These are phyloP conservation scores for Didymella arachidicola DNA, from an alignment of 2,329 filamentous ascomycete species.

Conservation along the genomic window DNA sequence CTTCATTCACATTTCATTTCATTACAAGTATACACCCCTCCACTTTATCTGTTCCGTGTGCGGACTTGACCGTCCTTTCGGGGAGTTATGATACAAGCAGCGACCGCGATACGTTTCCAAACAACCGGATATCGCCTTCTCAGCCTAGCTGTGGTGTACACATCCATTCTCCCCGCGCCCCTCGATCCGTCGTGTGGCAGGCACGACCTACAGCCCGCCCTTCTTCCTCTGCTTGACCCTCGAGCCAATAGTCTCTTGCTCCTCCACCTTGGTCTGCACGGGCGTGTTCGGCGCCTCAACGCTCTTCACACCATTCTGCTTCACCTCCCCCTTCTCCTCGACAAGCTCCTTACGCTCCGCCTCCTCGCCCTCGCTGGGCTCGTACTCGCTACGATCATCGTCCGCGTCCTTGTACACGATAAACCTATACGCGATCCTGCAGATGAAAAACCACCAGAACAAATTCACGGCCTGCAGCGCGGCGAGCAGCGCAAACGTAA, in stretches of 20 bases:
- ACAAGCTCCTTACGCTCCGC: conserved; percentile 35
- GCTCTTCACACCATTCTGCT: conserved; percentile 2
- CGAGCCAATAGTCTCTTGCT: conserved; percentile 24
- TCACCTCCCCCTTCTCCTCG: conserved; percentile 1
- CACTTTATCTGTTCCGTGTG: too few relatives aligned
- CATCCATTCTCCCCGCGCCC: not conserved
- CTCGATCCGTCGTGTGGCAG: not conserved
- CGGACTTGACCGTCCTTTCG: too few relatives aligned
- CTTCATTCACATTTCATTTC: too few relatives aligned
- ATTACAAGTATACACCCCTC: too few relatives aligned
- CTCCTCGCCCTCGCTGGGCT: conserved; percentile 58
- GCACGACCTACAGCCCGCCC: not conserved
- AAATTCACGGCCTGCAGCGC: conserved; percentile 77
- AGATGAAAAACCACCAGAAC: conserved; percentile 82
- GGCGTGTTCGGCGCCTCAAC: conserved; percentile 13
- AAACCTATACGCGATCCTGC: conserved; percentile 77
- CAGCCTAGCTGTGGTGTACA: not conserved
- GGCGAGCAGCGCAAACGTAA: conserved; percentile 70
- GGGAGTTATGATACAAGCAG: too few relatives aligned
- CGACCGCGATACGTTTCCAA: not conserved
- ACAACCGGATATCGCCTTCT: not conserved
- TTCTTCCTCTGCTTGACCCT: conserved; percentile 28
- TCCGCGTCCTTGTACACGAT: conserved; percentile 67
- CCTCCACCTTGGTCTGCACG: conserved; percentile 3
- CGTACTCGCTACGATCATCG: conserved; percentile 76